Evolutionary conservation across 345 rosid genomes (phyloP).

Genomic region (Limnanthes douglasii): DNA sequence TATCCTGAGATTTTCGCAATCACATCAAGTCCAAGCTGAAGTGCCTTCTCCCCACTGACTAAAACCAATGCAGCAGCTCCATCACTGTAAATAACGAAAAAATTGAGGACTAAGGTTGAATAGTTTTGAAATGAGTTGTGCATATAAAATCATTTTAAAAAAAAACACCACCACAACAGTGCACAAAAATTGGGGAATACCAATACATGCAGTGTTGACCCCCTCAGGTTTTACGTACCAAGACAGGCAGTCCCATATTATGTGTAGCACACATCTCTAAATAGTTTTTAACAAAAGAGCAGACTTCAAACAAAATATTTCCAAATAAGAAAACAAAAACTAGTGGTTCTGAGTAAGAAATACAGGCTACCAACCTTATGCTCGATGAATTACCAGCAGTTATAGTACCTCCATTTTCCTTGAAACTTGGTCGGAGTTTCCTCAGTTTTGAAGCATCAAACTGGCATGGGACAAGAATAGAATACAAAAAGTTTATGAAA

Average conservation of each 20-base stretch:
- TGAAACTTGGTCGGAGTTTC: constrained; percentile 94
- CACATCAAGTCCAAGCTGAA: constrained; percentile 65
- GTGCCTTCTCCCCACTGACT: constrained; percentile 79
- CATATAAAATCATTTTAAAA: too few relatives aligned
- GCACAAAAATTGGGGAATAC: too few relatives aligned
- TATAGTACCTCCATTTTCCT: constrained; percentile 77
- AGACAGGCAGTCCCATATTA: neutral
- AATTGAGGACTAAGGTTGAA: too few relatives aligned
- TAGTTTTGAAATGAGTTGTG: too few relatives aligned
- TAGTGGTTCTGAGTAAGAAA: constrained; percentile 2
- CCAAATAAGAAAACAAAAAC: neutral
- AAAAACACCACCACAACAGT: too few relatives aligned
- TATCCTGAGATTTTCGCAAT: constrained; percentile 74
- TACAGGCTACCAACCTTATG: constrained; percentile 43
- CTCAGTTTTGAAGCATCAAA: constrained; percentile 83
- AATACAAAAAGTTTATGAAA: neutral
- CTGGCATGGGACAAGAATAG: constrained; percentile 21
- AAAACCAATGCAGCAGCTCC: constrained; percentile 94
- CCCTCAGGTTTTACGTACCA: too few relatives aligned
- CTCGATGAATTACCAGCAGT: constrained; percentile 99
- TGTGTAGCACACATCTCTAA: too few relatives aligned
- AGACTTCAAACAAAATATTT: neutral
- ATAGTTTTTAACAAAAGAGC: neutral
- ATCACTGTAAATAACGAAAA: constrained; percentile 36
- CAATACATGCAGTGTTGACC: constrained; percentile 2